phyloP scores from a whole-genome alignment of 225 moss, liverwort and hornwort species.

The Pleurozium schreberi region DNA sequence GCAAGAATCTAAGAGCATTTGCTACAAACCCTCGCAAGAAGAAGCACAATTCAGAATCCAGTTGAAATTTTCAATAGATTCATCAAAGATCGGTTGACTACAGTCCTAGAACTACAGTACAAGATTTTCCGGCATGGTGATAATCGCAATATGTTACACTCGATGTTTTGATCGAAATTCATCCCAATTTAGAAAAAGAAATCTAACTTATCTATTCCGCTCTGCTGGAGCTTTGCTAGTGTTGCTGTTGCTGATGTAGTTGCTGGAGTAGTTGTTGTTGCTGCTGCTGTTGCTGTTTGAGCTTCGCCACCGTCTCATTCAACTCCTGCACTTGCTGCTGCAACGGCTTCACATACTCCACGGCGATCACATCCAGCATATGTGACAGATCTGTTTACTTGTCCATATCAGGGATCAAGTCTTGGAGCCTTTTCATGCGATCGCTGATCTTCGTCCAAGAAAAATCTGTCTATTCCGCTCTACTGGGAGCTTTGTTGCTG shows the following conservation, averaged over 20 bases:
- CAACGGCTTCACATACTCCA: conserved; percentile 36
- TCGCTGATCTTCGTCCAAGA: conserved; percentile 37
- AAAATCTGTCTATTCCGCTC: neutral
- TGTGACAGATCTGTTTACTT: conserved; percentile 40
- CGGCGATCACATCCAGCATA: conserved; percentile 42
- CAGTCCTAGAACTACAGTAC: neutral
- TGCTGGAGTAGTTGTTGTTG: neutral
- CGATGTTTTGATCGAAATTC: neutral
- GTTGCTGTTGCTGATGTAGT: neutral
- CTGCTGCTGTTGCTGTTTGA: neutral
- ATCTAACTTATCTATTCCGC: neutral
- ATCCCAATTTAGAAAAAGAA: neutral
- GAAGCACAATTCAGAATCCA: neutral
- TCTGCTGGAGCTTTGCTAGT: neutral
- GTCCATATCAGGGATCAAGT: conserved; percentile 41
- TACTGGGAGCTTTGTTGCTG: neutral
- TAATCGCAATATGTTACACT: conserved; percentile 3
- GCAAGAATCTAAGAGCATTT: neutral
- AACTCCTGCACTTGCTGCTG: conserved; percentile 28
- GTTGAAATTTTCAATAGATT: neutral
- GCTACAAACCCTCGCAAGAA: neutral
- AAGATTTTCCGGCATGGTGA: neutral
- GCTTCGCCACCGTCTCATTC: conserved; percentile 13
- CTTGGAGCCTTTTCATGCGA: conserved; percentile 41
- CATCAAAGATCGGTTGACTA: neutral